Evolutionary conservation across 768 basidiomycete genomes (phyloP), one percentile per base, ranked within the genome.

Genomic region (Calocybe indica): DNA sequence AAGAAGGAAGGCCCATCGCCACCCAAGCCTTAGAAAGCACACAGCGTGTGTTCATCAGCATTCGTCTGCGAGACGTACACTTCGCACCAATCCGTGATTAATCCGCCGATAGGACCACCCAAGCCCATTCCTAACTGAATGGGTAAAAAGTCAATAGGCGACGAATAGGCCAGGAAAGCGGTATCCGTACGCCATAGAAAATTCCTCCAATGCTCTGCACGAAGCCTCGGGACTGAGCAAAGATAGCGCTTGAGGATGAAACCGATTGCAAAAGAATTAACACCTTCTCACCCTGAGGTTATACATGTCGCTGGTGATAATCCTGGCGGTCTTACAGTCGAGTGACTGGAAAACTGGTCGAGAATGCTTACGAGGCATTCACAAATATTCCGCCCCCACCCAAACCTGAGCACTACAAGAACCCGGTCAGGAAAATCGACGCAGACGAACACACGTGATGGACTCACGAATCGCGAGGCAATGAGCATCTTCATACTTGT

Each of bases 291-390:
- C 86, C 37, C 87, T 73, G 52, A 88, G 62, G 48, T 69, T 79
- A 55, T 88, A 89, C 85, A 90, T 85, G 55, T 90, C 88, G 53
- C 84, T 88, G 35, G 79, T 78, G 38, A 88, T 78, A 51, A 88
- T 84, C 15, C 85, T 88, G 51, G 5, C 39, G 22, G 22, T 29
- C 41, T 32, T 2, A 35, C 40, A 33, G 33, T 36, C 48, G 32
- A 32, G 10, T 37, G 41, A 4, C 22, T 12, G 10, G 31, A 40
- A 34, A 30, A n/a, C 33, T n/a, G 34, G 37, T 14, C n/a, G 13
- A 37, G 15, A 14, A 43, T 42, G 67, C 79, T 49, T 60, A 86
- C 84, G 76, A 70, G 14, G 83, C 73, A 7, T 83, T 88, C 6
- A 83, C 88, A 48, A 77, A 71, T 12, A 88, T 71, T 1, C 88